Evolutionary conservation across 495 filamentous ascomycete species (phyloP).

Genomic region (Copromyces sp.): DNA sequence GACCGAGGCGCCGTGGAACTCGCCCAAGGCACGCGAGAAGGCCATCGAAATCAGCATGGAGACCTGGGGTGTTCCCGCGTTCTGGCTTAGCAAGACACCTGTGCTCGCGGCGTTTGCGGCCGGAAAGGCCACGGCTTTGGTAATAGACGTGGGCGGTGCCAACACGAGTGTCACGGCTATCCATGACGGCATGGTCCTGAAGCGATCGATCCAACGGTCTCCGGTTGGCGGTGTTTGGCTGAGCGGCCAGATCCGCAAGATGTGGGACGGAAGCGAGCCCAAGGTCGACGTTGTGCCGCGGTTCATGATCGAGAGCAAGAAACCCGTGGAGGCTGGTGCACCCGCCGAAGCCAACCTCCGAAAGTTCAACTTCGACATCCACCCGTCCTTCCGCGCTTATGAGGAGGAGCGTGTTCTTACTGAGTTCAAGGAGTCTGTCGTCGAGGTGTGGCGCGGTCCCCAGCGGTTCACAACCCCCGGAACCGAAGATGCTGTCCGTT

Average conservation of each 20-base stretch:
- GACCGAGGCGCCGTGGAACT: conserved; percentile 91
- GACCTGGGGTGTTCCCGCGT: conserved; percentile 86
- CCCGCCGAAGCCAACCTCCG: conserved; percentile 48
- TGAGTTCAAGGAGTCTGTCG: conserved; percentile 96
- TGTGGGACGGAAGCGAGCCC: conserved; percentile 67
- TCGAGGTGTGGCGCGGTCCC: conserved; percentile 84
- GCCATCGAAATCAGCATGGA: conserved; percentile 93
- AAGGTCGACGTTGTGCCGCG: conserved; percentile 74
- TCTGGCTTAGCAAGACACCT: conserved; percentile 63
- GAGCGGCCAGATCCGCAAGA: conserved; percentile 70
- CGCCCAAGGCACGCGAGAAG: conserved; percentile 76
- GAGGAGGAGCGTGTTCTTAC: conserved; percentile 89
- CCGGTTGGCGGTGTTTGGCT: conserved; percentile 83
- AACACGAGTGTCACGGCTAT: conserved; percentile 85
- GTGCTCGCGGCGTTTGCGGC: conserved; percentile 64
- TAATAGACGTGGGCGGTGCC: conserved; percentile 86
- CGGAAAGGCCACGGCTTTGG: conserved; percentile 83
- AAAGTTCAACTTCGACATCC: conserved; percentile 54
- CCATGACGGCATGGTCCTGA: conserved; percentile 87
- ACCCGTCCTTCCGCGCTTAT: conserved; percentile 61
- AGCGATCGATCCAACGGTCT: conserved; percentile 74
- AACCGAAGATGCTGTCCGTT: conserved; percentile 56
- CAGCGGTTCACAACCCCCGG: conserved; percentile 50
- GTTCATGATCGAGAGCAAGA: conserved; percentile 78
- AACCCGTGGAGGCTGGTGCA: conserved; percentile 76